Evolutionary conservation across 164 flowering plant species (phyloP).

Genomic region (Tetrastigma voinierianum): DNA sequence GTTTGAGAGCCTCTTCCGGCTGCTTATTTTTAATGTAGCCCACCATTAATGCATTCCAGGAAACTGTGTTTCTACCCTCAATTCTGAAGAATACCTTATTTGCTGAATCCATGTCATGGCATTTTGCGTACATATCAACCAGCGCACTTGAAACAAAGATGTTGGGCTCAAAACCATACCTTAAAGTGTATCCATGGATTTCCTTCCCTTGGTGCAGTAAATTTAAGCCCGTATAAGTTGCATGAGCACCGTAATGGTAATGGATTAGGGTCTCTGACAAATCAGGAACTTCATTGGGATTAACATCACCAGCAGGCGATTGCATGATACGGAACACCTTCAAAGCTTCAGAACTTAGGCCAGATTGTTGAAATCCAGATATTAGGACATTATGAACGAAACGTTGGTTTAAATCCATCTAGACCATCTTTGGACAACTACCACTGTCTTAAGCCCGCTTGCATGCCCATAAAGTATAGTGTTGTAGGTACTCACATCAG

Average conservation of each 20-base stretch:
- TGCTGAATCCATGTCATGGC: slow-evolving; percentile 39
- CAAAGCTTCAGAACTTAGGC: slow-evolving; percentile 39
- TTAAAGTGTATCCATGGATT: slow-evolving; percentile 40
- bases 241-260: slow-evolving; percentile 38
- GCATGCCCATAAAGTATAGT: slow-evolving; percentile 42
- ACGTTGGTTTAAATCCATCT: slow-evolving; percentile 38
- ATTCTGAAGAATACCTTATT: slow-evolving; percentile 31
- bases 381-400: slow-evolving; percentile 35
- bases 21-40: slow-evolving; percentile 33
- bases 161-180: slow-evolving; percentile 29
- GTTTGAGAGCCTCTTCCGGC: slow-evolving; percentile 27
- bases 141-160: slow-evolving; percentile 35
- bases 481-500: slow-evolving; percentile 46
- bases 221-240: slow-evolving; percentile 41
- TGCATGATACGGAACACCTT: slow-evolving; percentile 42
- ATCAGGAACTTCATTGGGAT: slow-evolving; percentile 5
- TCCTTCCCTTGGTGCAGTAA: slow-evolving; percentile 33
- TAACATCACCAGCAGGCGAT: slow-evolving; percentile 12
- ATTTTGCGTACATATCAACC: slow-evolving; percentile 49
- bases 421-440: slow-evolving; percentile 34
- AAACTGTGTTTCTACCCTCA: slow-evolving; percentile 31
- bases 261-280: slow-evolving; percentile 26
- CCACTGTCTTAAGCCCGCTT: slow-evolving; percentile 36
- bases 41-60: slow-evolving; percentile 47
- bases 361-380: slow-evolving; percentile 54